Evolutionary conservation across 2,329 filamentous ascomycete species (phyloP), one percentile per base, ranked within the genome.

Genomic region (Pseudogymnoascus sp.): DNA sequence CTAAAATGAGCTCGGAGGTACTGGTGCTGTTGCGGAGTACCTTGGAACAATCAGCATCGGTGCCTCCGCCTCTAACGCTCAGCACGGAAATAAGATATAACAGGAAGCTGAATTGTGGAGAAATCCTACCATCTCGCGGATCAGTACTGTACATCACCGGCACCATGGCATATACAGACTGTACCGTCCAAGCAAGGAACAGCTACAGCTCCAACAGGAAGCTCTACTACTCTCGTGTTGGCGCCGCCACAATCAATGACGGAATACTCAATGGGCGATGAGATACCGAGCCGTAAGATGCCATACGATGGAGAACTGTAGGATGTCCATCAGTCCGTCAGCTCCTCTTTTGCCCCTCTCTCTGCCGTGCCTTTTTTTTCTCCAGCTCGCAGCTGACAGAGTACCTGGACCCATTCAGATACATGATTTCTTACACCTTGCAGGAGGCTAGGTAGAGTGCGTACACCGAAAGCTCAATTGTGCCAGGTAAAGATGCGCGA

Each of bases 1-100:
- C 49, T 55, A 55, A 55, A 26, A 29, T 41, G 7, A 6, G 49
- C 29, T 35, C 49, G 49, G 49, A 35, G 49, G n/a, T 55, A 55
- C 49, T 55, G 29, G 49, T 55, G 49, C 49, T 16, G 26, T 33
- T 33, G 29, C 26, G 45, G 45, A 52, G 45, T 31, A 16, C 45
- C 10, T 14, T 11, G 49, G n/a, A 55, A 21, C 16, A 55, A 55
- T 55, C 49, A 55, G 49, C 49, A 55, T 55, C 49, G 49, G 49
- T 55, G 49, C 29, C 49, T 55, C 49, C 49, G 49, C 49, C 49
- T 55, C 49, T 35, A 55, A 55, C 49, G 49, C 49, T 55, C 29
- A 55, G n/a, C 5, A 55, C 49, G 49, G 49, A 35, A 55, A 35
- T 33, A 55, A 21, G 49, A 19, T 55, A 35, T 33, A 55, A 55